phyloP scores from a whole-genome alignment of 768 basidiomycete species.

The Phylloporus rhodoxanthus region DNA sequence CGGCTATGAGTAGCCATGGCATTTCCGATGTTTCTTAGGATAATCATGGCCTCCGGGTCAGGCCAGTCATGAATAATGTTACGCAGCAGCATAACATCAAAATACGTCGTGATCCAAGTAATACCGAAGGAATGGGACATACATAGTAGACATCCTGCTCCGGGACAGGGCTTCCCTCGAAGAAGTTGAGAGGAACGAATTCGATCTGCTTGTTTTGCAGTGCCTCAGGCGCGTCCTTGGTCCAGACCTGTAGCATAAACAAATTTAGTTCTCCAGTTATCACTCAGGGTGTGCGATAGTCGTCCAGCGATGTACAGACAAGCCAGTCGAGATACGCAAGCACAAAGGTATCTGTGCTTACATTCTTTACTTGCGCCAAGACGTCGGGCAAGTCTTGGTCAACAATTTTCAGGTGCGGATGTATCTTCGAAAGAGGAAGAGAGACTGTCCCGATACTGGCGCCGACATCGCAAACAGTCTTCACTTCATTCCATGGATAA shows the following conservation, averaged over 20 bases:
- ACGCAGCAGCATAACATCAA: conserved; percentile 1
- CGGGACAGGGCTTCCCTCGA: conserved; percentile 8
- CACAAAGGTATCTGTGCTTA: background rate
- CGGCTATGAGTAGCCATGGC: conserved; percentile 29
- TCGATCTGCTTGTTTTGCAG: background rate
- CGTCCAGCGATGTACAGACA: too few relatives aligned
- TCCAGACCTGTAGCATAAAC: conserved; percentile 6
- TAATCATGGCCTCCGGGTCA: conserved; percentile 26
- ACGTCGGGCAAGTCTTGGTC: conserved; percentile 29
- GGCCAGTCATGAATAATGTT: conserved; percentile 35
- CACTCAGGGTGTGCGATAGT: too few relatives aligned
- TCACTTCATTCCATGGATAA: conserved; percentile 22
- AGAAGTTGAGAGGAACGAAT: background rate
- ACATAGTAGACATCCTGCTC: conserved; percentile 25
- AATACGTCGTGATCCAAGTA: too few relatives aligned
- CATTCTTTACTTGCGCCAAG: conserved; percentile 17
- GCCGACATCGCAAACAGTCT: conserved; percentile 27
- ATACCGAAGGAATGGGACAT: background rate
- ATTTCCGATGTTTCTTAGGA: conserved; percentile 26
- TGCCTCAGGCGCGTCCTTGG: background rate
- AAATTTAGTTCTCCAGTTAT: background rate
- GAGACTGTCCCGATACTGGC: conserved; percentile 28
- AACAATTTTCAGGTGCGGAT: conserved; percentile 24
- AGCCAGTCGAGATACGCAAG: background rate
- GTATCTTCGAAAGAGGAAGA: conserved; percentile 20